phyloP scores from a whole-genome alignment of 192 early-diverging fungal species.

The Umbelopsis isabellina region DNA sequence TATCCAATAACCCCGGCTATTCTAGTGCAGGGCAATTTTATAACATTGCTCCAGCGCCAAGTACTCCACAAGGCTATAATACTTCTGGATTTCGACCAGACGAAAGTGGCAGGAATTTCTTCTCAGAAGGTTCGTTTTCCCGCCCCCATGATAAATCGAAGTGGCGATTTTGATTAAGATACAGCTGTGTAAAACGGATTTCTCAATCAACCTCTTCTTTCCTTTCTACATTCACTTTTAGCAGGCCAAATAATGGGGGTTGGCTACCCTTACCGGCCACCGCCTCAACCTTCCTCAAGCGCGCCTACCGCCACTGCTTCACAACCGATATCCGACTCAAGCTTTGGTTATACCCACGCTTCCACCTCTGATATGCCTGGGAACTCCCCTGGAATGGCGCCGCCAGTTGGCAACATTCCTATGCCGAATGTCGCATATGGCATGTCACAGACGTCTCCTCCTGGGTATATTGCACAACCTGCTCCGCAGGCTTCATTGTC shows the following conservation, averaged over 20 bases:
- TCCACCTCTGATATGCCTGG: background rate
- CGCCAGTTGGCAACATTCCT: background rate
- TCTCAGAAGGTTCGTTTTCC: slow-evolving; percentile 12
- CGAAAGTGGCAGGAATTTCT: slow-evolving; percentile 12
- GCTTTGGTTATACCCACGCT: background rate
- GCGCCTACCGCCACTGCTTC: background rate
- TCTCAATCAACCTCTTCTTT: background rate
- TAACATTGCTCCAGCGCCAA: slow-evolving; percentile 11
- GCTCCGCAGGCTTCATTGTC: background rate
- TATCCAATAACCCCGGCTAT: background rate
- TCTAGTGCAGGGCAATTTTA: slow-evolving; percentile 6
- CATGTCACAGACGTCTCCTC: slow-evolving; percentile 21
- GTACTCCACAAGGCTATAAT: background rate
- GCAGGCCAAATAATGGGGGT: slow-evolving; percentile 19
- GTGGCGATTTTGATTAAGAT: background rate
- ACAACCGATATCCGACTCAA: background rate
- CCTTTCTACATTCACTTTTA: background rate
- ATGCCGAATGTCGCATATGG: slow-evolving; percentile 7
- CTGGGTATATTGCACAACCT: slow-evolving; percentile 1
- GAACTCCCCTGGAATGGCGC: background rate
- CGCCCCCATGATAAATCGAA: background rate
- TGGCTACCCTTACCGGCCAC: slow-evolving; percentile 23
- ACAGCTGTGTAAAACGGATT: background rate
- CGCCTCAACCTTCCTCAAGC: background rate
- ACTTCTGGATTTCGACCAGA: background rate